phyloP scores from a whole-genome alignment of 2,329 filamentous ascomycete species.

The Chaetothyriales sp. region DNA sequence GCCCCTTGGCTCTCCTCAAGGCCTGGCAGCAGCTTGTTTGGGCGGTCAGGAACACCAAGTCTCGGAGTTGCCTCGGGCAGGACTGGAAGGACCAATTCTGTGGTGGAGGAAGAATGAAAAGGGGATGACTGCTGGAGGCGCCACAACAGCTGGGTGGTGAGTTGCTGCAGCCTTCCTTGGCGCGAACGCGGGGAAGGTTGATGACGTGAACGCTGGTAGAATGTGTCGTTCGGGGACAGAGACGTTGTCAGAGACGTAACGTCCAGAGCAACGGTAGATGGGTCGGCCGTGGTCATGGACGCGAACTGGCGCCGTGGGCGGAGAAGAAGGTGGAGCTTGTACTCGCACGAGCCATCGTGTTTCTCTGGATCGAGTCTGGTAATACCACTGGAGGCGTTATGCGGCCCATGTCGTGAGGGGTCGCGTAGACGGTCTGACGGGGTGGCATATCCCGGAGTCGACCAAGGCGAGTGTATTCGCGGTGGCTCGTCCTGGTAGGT shows the following conservation, averaged over 20 bases:
- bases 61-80: constrained; percentile 52
- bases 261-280: constrained; percentile 20
- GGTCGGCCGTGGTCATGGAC: constrained; percentile 48
- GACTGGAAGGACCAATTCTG: constrained; percentile 59
- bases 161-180: constrained; percentile 71
- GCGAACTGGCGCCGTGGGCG: constrained; percentile 62
- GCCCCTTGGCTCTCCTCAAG: constrained; percentile 88
- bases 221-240: constrained; percentile 4
- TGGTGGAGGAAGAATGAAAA: constrained; percentile 68
- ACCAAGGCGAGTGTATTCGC: constrained; percentile 82
- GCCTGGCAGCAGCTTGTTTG: constrained; percentile 50
- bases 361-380: constrained; percentile 77
- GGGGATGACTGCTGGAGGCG: constrained; percentile 87
- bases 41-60: constrained; percentile 42
- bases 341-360: constrained; percentile 87
- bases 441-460: constrained; percentile 40
- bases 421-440: constrained; percentile 21
- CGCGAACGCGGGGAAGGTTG: constrained; percentile 52
- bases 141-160: constrained; percentile 93
- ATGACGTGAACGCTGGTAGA: constrained; percentile 24
- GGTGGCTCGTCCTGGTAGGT: constrained; percentile 84
- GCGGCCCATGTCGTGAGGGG: constrained; percentile 17
- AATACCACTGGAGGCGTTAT: constrained; percentile 37
- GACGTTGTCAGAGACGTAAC: constrained; percentile 17
- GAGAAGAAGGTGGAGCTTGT: constrained; percentile 83